These are phyloP conservation scores for Hypoxylon subgilvum DNA, from an alignment of 495 filamentous ascomycete genomes.

Conservation along the genomic window DNA sequence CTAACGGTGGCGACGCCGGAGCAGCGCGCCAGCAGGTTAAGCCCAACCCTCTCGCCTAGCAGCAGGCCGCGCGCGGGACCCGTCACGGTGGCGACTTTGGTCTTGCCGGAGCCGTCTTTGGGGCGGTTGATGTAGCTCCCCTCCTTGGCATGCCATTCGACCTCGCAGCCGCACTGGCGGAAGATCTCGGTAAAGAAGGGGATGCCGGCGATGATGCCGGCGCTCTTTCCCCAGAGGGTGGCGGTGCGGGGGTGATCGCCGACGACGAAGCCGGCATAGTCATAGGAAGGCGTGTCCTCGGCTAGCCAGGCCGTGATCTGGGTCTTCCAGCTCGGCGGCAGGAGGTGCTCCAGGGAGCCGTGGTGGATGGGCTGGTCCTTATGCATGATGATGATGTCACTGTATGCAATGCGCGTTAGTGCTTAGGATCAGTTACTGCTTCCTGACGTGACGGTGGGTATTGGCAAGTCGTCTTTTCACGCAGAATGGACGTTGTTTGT, in stretches of 20 bases:
- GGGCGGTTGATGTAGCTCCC: constrained; percentile 64
- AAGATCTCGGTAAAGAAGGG: constrained; percentile 98
- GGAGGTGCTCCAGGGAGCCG: constrained; percentile 78
- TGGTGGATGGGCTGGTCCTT: constrained; percentile 58
- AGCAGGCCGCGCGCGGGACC: constrained; percentile 86
- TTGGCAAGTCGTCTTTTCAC: not conserved
- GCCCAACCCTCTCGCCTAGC: constrained; percentile 88
- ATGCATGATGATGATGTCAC: no score
- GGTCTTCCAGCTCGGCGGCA: constrained; percentile 82
- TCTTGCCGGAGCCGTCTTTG: constrained; percentile 57
- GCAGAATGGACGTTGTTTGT: not conserved
- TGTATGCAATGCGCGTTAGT: not conserved
- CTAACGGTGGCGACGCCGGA: constrained; percentile 86
- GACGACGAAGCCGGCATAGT: constrained; percentile 97
- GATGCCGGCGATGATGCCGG: constrained; percentile 85
- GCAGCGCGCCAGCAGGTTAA: constrained; percentile 90
- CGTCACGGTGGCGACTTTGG: constrained; percentile 76
- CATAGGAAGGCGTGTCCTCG: constrained; percentile 94
- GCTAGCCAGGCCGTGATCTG: constrained; percentile 84
- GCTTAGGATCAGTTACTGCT: no score
- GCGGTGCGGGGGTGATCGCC: constrained; percentile 79
- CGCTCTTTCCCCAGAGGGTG: constrained; percentile 84
- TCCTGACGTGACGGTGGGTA: not conserved
- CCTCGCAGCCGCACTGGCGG: constrained; percentile 81
- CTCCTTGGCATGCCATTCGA: constrained; percentile 86